Percentiles rank a stretch among this genome's conserved stretches.
These are phyloP conservation scores for Fusarium nodosum DNA, from an alignment of 2,329 filamentous ascomycete species.

Conservation along the genomic window DNA sequence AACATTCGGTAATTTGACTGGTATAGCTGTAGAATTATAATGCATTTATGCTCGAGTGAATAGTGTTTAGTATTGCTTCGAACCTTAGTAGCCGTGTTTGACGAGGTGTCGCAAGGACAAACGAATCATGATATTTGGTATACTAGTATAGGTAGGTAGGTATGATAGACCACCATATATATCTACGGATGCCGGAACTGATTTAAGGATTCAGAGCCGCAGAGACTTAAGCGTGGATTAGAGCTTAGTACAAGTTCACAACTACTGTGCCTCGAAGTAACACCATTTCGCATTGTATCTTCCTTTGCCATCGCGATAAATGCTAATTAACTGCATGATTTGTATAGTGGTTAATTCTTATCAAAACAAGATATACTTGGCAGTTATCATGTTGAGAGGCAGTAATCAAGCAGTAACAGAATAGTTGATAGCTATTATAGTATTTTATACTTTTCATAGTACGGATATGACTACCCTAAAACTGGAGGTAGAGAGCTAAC, in stretches of 20 bases:
- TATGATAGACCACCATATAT: neutral
- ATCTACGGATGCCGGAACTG: neutral
- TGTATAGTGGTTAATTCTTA: neutral
- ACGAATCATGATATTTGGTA: neutral
- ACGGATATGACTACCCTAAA: constrained; percentile 1
- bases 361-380: neutral
- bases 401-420: too few relatives aligned
- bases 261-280: neutral
- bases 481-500: neutral
- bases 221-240: neutral
- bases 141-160: neutral
- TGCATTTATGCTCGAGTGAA: constrained; percentile 8
- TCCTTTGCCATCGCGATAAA: neutral
- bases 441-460: neutral
- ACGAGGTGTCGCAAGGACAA: neutral
- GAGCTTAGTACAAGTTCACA: neutral
- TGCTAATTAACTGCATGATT: neutral
- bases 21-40: constrained; percentile 32
- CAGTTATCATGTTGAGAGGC: neutral
- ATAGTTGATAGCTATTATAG: neutral
- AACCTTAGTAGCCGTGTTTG: neutral
- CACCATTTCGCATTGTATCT: too few relatives aligned
- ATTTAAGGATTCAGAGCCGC: neutral
- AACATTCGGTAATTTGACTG: constrained; percentile 31
- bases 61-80: constrained; percentile 2